Percentiles rank a stretch among this genome's conserved stretches.
These are phyloP conservation scores for Cinchona pubescens DNA, from an alignment of 257 asterid genomes.

Conservation along the genomic window DNA sequence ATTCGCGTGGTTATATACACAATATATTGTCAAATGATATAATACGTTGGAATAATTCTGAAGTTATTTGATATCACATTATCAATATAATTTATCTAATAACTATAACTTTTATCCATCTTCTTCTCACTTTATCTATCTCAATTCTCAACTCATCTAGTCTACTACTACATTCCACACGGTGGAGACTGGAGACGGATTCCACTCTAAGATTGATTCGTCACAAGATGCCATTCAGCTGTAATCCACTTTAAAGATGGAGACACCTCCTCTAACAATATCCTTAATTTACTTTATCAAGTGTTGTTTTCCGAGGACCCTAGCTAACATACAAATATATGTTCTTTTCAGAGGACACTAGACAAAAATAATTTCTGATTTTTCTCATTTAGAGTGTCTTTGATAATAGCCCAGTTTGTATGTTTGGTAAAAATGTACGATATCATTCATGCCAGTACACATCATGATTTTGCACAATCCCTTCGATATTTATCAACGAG, in stretches of 20 bases:
- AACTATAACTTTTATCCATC: not conserved
- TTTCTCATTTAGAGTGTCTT: not conserved
- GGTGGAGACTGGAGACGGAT: not conserved
- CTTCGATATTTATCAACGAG: not conserved
- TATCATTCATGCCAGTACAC: not conserved
- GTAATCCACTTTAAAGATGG: not conserved
- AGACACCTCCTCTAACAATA: not conserved
- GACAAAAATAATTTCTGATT: not conserved
- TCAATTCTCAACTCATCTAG: too few relatives aligned
- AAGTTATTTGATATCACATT: too few relatives aligned
- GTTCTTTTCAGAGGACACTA: not conserved
- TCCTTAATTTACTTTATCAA: not conserved
- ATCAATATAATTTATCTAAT: too few relatives aligned
- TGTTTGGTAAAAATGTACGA: not conserved
- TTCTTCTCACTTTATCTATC: not conserved
- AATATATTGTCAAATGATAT: too few relatives aligned
- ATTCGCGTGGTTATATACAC: too few relatives aligned
- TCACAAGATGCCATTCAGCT: slow-evolving; percentile 10
- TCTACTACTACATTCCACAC: not conserved
- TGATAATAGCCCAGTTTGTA: not conserved
- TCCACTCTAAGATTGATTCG: not conserved
- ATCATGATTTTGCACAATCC: not conserved
- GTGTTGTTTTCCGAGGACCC: not conserved
- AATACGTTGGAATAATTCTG: too few relatives aligned
- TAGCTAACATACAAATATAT: not conserved